Evolutionary conservation across 441 rosid genomes (phyloP).

Genomic region (Adansonia rubrostipa): DNA sequence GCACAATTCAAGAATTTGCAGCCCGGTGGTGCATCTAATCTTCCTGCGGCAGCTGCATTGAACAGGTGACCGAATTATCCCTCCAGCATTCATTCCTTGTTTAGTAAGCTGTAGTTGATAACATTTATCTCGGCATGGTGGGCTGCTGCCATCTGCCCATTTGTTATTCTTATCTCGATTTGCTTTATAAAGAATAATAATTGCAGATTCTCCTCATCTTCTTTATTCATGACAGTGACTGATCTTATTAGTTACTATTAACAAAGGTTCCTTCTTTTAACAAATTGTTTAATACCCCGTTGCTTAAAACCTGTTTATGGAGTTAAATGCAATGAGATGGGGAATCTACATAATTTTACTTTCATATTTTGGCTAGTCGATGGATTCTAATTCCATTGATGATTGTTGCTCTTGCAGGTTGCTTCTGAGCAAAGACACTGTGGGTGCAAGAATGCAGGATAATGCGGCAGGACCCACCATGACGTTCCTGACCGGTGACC

Average conservation of each 20-base stretch:
- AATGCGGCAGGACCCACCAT: slow-evolving; percentile 35
- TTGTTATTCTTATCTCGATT: slow-evolving; percentile 15
- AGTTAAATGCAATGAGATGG: too few relatives aligned
- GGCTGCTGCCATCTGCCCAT: slow-evolving; percentile 14
- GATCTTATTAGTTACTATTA: not conserved
- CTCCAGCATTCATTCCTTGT: not conserved
- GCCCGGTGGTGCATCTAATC: slow-evolving; percentile 37
- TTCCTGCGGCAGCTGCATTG: slow-evolving; percentile 36
- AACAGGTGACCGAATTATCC: slow-evolving; percentile 44
- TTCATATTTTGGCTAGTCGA: too few relatives aligned
- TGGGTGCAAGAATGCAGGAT: slow-evolving; percentile 33
- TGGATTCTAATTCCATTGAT: slow-evolving; percentile 2
- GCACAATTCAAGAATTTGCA: slow-evolving; percentile 44
- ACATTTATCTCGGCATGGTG: not conserved
- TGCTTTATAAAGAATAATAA: not conserved
- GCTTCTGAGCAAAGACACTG: slow-evolving; percentile 39
- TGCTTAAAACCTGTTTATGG: not conserved
- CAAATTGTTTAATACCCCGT: not conserved
- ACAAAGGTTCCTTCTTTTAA: not conserved
- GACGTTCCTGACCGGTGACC: slow-evolving; percentile 31
- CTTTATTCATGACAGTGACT: not conserved
- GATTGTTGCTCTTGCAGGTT: slow-evolving; percentile 41
- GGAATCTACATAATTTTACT: too few relatives aligned
- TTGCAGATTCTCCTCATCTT: slow-evolving; percentile 19
- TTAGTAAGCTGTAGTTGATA: not conserved